phyloP scores from a whole-genome alignment of 2,329 filamentous ascomycete genomes.

The Aspergillus cejpii region DNA sequence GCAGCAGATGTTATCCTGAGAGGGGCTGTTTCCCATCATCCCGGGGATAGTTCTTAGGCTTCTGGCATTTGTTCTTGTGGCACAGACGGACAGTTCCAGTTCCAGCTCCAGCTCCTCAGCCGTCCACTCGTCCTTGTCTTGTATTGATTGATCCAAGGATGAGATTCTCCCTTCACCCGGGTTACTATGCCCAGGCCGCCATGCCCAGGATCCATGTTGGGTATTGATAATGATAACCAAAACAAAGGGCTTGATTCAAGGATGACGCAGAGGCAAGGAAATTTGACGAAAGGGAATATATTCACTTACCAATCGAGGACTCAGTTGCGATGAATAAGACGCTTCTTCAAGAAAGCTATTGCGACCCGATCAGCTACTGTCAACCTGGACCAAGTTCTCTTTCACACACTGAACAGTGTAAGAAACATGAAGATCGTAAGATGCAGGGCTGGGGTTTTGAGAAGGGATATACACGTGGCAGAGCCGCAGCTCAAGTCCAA shows the following conservation, averaged over 20 bases:
- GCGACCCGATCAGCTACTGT: neutral
- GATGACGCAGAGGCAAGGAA: neutral
- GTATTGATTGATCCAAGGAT: neutral
- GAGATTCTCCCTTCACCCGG: neutral
- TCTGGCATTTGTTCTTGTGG: neutral
- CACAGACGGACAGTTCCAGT: neutral
- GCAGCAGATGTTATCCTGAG: neutral
- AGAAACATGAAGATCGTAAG: neutral
- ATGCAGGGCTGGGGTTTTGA: neutral
- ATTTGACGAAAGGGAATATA: neutral
- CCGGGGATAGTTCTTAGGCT: neutral
- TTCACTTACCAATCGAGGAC: neutral
- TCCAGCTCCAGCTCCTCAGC: too few relatives aligned
- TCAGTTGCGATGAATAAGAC: neutral
- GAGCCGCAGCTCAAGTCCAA: neutral
- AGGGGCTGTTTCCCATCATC: neutral
- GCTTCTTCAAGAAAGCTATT: neutral
- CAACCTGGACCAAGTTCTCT: neutral
- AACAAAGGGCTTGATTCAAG: neutral
- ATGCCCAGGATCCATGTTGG: neutral
- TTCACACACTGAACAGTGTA: neutral
- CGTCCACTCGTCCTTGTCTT: too few relatives aligned
- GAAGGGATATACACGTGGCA: neutral
- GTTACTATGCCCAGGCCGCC: too few relatives aligned
- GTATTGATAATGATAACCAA: neutral